Conservation (phyloP, 2,329 filamentous ascomycete genomes). For the Colletotrichum sublineola region DNA sequence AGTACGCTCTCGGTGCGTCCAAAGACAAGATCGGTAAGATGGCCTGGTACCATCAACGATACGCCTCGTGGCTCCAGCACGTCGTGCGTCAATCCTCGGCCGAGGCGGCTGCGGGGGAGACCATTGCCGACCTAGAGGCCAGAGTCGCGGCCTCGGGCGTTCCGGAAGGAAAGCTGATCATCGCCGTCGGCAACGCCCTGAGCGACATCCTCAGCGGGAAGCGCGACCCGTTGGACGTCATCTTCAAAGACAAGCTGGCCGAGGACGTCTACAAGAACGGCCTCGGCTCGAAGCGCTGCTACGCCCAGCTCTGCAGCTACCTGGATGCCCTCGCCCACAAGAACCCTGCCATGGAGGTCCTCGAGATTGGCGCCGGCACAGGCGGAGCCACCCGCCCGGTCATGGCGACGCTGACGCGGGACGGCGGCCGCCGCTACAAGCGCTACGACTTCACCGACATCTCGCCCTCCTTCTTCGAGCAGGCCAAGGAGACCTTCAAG, state of each 20-base stretch:
- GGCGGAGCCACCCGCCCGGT: constrained; percentile 49
- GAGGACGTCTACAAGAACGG: constrained; percentile 46
- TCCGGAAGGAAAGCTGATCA: constrained; percentile 44
- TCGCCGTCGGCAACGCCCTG: constrained; percentile 45
- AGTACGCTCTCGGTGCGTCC: not conserved
- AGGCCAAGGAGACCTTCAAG: constrained; percentile 48
- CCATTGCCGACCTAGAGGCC: constrained; percentile 35
- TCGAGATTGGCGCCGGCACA: constrained; percentile 55
- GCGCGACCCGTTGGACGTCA: constrained; percentile 48
- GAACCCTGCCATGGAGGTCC: constrained; percentile 50
- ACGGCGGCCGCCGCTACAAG: constrained; percentile 30
- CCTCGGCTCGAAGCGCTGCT: constrained; percentile 43
- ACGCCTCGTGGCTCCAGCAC: constrained; percentile 42
- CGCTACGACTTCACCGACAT: constrained; percentile 57
- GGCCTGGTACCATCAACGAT: constrained; percentile 38
- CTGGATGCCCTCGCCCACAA: constrained; percentile 47
- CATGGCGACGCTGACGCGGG: constrained; percentile 43
- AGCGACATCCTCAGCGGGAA: constrained; percentile 45
- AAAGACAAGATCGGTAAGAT: constrained; percentile 15
- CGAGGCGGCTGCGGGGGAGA: not conserved
- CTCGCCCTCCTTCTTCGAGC: constrained; percentile 54
- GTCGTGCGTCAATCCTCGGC: constrained; percentile 5
- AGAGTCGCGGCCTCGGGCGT: constrained; percentile 34
- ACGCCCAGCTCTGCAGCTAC: constrained; percentile 44
- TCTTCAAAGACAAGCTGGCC: constrained; percentile 47